Base-by-base conservation (phyloP, 2,329 filamentous ascomycete genomes). In the Shiraia sp. region DNA sequence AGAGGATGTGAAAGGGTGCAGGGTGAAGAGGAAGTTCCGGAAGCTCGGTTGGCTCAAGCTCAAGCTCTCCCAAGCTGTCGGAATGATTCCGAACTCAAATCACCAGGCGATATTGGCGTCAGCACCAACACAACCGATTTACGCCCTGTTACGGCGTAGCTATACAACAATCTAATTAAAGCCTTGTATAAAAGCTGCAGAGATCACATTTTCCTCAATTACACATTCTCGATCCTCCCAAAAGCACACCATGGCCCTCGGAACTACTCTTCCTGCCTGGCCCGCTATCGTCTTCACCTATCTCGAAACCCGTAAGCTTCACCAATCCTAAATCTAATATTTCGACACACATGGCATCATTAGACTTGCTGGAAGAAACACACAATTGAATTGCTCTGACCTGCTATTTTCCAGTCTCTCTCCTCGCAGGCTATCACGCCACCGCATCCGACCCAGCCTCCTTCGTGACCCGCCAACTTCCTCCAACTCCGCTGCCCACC, bases 221-320 rank as follows among this genome's bases (percentile, higher is more conserved):
- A 8, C n/a, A n/a, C n/a, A n/a, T n/a, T n/a, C n/a, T n/a, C n/a
- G n/a, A n/a, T n/a, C n/a, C n/a, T n/a, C n/a, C n/a, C n/a, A n/a
- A n/a, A n/a, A 3, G 13, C 10, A 15, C 27, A 38, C 10, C 31
- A 61, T 61, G 57, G 51, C 56, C 10, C 53, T 62, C 25, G 58
- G 58, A 24, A 62, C 51, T 8, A 44, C 43, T 8, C 40, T 65
- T 6, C 57, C 58, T 8, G 29, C 47, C 36, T 62, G 55, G 57
- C 58, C 51, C 6, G 61, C 59, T 12, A 41, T 65, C 1, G 34
- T 65, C 10, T 60, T 61, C 44, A 54, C 53, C 14, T 63, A 60
- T 40, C 33, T 65, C 9, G 53, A 65, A 44, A 55, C 59, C 6
- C 23, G 59, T 61, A 53, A 51, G 58, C 40, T 15, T 24, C 10